phyloP scores from a whole-genome alignment of 805 yeast species.

The Candida nemodendra region DNA sequence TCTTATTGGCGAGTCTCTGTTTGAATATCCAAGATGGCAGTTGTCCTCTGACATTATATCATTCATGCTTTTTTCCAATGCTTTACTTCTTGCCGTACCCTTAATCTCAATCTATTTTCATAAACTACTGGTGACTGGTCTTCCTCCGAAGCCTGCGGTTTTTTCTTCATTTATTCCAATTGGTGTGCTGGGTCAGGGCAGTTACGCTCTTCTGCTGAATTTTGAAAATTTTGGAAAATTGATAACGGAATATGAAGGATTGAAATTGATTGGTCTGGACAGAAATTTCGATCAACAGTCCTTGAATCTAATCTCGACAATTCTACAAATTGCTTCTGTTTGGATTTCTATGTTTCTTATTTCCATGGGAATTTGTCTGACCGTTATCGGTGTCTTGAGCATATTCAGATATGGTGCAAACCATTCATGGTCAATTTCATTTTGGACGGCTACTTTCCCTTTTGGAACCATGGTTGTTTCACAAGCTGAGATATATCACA shows the following conservation, averaged over 20 bases:
- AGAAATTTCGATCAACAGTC: slow-evolving; percentile 5
- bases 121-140: slow-evolving; percentile 54
- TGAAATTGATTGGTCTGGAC: slow-evolving; percentile 12
- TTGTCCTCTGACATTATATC: slow-evolving; percentile 53
- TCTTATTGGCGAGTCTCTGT: slow-evolving; percentile 42
- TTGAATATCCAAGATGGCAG: slow-evolving; percentile 32
- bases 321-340: slow-evolving; percentile 17
- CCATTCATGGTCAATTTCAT: slow-evolving; percentile 44
- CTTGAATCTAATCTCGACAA: slow-evolving; percentile 4
- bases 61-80: slow-evolving; percentile 66
- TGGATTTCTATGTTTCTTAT: slow-evolving; percentile 28
- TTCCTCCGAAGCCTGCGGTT: slow-evolving; percentile 53
- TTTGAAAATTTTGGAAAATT: slow-evolving; percentile 19
- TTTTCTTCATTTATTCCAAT: slow-evolving; percentile 75
- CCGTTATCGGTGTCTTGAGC: slow-evolving; percentile 40
- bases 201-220: slow-evolving; percentile 54
- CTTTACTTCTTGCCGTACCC: slow-evolving; percentile 58
- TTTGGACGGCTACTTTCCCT: slow-evolving; percentile 92
- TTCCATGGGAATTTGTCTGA: slow-evolving; percentile 37
- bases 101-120: slow-evolving; percentile 57
- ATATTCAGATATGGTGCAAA: slow-evolving; percentile 34
- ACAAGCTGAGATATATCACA: slow-evolving; percentile 46
- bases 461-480: slow-evolving; percentile 77
- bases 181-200: slow-evolving; percentile 86
- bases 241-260: slow-evolving; percentile 10